These are phyloP conservation scores for Eucalyptus polyanthemos DNA, from an alignment of 345 rosid species.

Conservation along the genomic window DNA sequence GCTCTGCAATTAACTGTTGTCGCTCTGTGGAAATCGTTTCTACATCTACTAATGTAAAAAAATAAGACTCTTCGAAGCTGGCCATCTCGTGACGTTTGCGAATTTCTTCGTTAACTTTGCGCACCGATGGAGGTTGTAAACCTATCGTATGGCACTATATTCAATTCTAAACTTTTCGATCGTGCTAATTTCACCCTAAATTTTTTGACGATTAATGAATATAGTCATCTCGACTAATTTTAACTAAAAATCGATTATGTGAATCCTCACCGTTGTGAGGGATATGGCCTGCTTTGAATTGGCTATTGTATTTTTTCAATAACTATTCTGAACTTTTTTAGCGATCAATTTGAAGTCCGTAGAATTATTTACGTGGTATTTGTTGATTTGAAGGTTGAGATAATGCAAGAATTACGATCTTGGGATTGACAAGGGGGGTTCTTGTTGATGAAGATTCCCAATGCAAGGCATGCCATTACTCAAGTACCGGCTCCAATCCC, in stretches of 20 bases:
- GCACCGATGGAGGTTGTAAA: background rate
- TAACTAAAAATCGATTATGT: accelerated
- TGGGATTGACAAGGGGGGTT: background rate
- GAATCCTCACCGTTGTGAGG: accelerated
- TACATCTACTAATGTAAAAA: background rate
- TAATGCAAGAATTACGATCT: background rate
- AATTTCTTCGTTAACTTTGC: background rate
- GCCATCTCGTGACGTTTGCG: background rate
- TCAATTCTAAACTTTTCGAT: background rate
- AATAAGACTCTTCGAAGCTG: background rate
- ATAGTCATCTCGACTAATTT: accelerated
- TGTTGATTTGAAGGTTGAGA: background rate
- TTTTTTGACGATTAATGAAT: background rate
- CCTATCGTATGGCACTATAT: accelerated
- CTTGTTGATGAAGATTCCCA: background rate
- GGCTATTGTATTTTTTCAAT: accelerated
- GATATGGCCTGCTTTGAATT: background rate
- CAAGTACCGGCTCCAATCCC: background rate
- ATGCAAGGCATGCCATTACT: background rate
- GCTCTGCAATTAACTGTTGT: background rate
- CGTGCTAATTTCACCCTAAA: background rate
- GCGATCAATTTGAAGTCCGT: background rate
- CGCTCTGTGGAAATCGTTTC: background rate
- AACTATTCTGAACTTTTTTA: background rate
- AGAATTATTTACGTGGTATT: background rate